Conservation (phyloP, 148 eudicot genomes). For the Tetragonia tetragonoides region DNA sequence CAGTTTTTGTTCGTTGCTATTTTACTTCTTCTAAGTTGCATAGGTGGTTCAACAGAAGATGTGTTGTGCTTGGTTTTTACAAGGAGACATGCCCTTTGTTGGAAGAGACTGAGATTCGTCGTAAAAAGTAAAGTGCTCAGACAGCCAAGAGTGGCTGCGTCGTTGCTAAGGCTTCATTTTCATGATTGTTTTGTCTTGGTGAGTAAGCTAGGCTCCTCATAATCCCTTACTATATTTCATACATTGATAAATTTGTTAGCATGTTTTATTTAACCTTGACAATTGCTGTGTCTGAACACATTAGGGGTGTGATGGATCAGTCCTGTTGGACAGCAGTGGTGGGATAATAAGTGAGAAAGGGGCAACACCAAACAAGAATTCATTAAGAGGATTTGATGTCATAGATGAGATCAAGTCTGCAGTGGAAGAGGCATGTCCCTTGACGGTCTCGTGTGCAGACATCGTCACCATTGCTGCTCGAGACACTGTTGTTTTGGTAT, state of each 20-base stretch:
- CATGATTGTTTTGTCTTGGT: slow-evolving; percentile 76
- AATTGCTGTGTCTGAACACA: not conserved
- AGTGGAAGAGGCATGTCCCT: slow-evolving; percentile 61
- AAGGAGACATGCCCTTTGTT: slow-evolving; percentile 48
- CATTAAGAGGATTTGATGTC: slow-evolving; percentile 54
- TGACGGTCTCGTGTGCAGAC: slow-evolving; percentile 72
- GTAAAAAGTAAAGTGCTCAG: slow-evolving; percentile 46
- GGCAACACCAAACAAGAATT: slow-evolving; percentile 54
- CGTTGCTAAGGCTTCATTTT: slow-evolving; percentile 65
- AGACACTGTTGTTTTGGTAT: slow-evolving; percentile 58
- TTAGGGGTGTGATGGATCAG: slow-evolving; percentile 75
- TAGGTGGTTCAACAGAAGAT: slow-evolving; percentile 15
- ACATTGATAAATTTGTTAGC: not conserved
- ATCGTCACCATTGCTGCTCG: slow-evolving; percentile 69
- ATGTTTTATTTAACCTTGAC: not conserved
- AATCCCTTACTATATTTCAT: not conserved
- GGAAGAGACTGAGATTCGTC: slow-evolving; percentile 40
- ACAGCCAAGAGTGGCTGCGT: slow-evolving; percentile 62
- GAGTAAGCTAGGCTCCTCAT: not conserved
- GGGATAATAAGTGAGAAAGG: slow-evolving; percentile 56
- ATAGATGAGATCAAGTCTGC: slow-evolving; percentile 56
- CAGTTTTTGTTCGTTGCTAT: slow-evolving; percentile 16
- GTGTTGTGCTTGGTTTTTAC: slow-evolving; percentile 44
- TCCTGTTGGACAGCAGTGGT: slow-evolving; percentile 45
- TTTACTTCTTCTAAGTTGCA: slow-evolving; percentile 20